These are phyloP conservation scores for Ustilago loliicola DNA, from an alignment of 1,284 basidiomycete genomes.

Conservation along the genomic window DNA sequence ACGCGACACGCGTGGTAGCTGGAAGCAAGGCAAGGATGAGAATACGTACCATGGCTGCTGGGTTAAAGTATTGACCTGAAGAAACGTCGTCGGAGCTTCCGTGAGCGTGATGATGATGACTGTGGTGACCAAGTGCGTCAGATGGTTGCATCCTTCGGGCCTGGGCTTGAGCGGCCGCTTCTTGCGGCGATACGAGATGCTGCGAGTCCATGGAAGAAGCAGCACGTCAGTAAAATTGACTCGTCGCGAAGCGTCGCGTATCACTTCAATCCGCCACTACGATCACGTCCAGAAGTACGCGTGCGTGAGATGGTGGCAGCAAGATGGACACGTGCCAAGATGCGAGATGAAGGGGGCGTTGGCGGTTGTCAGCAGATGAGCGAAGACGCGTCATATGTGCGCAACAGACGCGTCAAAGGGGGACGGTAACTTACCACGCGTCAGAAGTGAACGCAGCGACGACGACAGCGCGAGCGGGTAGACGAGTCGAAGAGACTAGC, in stretches of 20 bases:
- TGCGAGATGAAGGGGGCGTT: conserved; percentile 23
- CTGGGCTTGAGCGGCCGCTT: conserved; percentile 59
- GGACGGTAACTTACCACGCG: conserved; percentile 40
- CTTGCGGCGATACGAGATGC: conserved; percentile 58
- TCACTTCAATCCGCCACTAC: conserved; percentile 44
- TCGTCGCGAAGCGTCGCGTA: conserved; percentile 40
- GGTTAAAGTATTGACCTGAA: conserved; percentile 53
- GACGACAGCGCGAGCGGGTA: conserved; percentile 39
- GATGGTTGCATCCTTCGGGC: conserved; percentile 57
- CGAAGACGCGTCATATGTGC: conserved; percentile 21
- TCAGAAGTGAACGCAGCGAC: conserved; percentile 42
- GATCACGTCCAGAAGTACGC: conserved; percentile 13
- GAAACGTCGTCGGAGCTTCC: conserved; percentile 47
- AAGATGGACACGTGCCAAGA: conserved; percentile 6
- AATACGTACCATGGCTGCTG: conserved; percentile 54
- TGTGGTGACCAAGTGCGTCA: conserved; percentile 49
- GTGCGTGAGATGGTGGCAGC: conserved; percentile 4
- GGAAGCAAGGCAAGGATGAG: not conserved
- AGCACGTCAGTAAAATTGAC: conserved; percentile 37
- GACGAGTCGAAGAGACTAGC: conserved; percentile 16
- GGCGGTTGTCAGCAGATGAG: conserved; percentile 35
- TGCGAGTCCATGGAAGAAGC: conserved; percentile 54
- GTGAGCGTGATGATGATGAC: conserved; percentile 50
- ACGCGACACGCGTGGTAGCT: not conserved
- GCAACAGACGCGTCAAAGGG: conserved; percentile 29